Evolutionary conservation across 2,329 filamentous ascomycete species (phyloP).

Genomic region (Penicillium glabrum): DNA sequence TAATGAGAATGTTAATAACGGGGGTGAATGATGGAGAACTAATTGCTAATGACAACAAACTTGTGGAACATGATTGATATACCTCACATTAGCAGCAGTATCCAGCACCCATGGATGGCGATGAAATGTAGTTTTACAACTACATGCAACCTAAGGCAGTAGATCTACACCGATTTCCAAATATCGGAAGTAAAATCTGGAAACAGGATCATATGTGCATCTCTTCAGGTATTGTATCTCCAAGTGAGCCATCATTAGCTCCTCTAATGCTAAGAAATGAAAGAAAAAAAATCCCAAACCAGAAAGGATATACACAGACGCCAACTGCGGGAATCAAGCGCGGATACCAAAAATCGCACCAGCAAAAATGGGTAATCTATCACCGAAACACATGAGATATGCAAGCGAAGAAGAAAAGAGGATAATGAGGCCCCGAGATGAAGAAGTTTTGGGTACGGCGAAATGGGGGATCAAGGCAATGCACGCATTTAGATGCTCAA

Average conservation of each 20-base stretch:
- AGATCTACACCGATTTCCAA: not conserved
- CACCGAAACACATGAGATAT: slow-evolving; percentile 8
- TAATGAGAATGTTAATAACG: too few relatives aligned
- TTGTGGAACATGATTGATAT: too few relatives aligned
- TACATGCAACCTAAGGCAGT: too few relatives aligned
- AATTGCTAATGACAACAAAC: too few relatives aligned
- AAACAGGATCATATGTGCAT: slow-evolving; percentile 5
- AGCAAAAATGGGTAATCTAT: slow-evolving; percentile 5
- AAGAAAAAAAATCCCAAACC: not conserved
- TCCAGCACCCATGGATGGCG: too few relatives aligned
- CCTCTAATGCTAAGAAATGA: slow-evolving; percentile 12
- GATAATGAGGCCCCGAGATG: not conserved
- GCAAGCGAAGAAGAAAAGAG: slow-evolving; percentile 2
- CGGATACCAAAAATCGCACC: slow-evolving; percentile 6
- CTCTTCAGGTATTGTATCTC: slow-evolving; percentile 8
- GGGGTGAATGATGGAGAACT: too few relatives aligned
- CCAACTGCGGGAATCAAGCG: slow-evolving; percentile 19
- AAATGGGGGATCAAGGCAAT: not conserved
- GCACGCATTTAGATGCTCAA: slow-evolving; percentile 62
- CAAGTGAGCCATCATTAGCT: slow-evolving; percentile 11
- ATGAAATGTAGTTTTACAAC: too few relatives aligned
- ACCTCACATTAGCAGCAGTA: too few relatives aligned
- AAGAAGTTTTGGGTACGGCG: not conserved
- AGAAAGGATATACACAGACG: slow-evolving; percentile 17
- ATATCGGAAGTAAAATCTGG: not conserved